Base-by-base conservation (phyloP, 371 early-diverging fungal species). In the Syncephalastrum contaminatum region DNA sequence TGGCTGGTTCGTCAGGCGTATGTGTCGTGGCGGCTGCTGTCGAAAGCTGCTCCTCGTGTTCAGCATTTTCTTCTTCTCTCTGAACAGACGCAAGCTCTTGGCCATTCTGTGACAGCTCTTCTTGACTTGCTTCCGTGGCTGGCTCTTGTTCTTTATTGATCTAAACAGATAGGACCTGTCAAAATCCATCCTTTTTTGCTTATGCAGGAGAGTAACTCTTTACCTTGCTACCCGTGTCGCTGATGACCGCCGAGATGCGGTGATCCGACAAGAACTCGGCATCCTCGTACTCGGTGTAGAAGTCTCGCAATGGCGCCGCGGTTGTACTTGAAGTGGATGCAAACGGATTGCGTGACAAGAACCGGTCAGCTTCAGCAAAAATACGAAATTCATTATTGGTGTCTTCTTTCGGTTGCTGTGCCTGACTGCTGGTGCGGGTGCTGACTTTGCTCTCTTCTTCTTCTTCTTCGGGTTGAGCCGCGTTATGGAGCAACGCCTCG, bases 211-310 rank as follows among this genome's bases (percentile, higher is more conserved):
- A 18, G 24, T 30, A 36, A 19, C 16, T n/a, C 36, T 50, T 30
- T 20, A 19, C 36, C 36, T 50, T 50, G 50, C n/a, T 50, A 12
- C 14, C n/a, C 8, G 41, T 12, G 43, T 53, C 53, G 14, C 42
- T 53, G 15, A 50, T 43, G 20, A 60, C 57, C 16, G 60, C 57
- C n/a, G 65, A 64, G 42, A 64, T 64, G 10, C 65, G 65, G 27
- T 60, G 59, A 36, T 64, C 65, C 4, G 65, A 56, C 19, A 64
- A 48, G 21, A 60, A 55, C 20, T 59, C 47, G 10, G 65, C 65
- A 43, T 64, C 65, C 19, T 60, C 65, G 16, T 55, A 42, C 40
- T 56, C 54, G n/a, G 39, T 21, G 14, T 53, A 48, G n/a, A 45
- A 52, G 43, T 62, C 62, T 5, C 18, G 43, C 18, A 27, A 19